Base-by-base conservation (phyloP, 192 early-diverging fungal genomes). In the Rhizophagus sp. region DNA sequence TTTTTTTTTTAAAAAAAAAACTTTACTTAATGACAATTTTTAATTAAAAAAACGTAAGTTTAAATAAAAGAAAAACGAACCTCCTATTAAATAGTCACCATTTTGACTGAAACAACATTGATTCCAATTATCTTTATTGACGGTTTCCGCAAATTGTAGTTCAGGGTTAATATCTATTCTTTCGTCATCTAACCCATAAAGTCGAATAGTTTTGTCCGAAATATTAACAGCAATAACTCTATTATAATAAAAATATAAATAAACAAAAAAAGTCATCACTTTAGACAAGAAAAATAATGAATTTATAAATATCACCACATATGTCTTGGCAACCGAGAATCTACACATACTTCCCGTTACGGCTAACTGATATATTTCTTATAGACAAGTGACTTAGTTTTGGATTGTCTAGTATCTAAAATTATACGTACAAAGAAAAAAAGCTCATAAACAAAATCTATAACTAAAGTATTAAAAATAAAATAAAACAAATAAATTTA, bases 71-170 rank as follows among this genome's bases (percentile, higher is more conserved):
- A 39, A 69, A 74, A 19, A 57, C 82, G 76, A 74, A 91, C 91
- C 95, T 66, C 92, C 94, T 81, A 97, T 92, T 15, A 99, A 94
- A 85, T 94, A 97, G 81, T 98, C 96, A 1, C 94, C 94, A 71
- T 95, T 93, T 0, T 92, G 88, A 73, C 93, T 97, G 80, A 99
- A 97, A 44, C 93, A 91, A 63, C 94, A 92, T 76, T 95, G 90
- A 12, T 88, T 89, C 98, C 98, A 99, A 78, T 95, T 94, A 75
- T 92, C 89, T 47, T 91, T 91, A 78, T 99, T 96, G 57, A 99
- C 94, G 11, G 92, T 88, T 84, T 99, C 97, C 83, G 91, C 91
- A 80, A 95, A 98, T 83, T 96, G 96, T 69, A 91, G 87, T 24
- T 79, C 75, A 17, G 73, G 57, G 73, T 87, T 81, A 61, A 87